Base-by-base conservation (phyloP, 352 stramenopile species). In the Aphanomyces stellatus region DNA sequence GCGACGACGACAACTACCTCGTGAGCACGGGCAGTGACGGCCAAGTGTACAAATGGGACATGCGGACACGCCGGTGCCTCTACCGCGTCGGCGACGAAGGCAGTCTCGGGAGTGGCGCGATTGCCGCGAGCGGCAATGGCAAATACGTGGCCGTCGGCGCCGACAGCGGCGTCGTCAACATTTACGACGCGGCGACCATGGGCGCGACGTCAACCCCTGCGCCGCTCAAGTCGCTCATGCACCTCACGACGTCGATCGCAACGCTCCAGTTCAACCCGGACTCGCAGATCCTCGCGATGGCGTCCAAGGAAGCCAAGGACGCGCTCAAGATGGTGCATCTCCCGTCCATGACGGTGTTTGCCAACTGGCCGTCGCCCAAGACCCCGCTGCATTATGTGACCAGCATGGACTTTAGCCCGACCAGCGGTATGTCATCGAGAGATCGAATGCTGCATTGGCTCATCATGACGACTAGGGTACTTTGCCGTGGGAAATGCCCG, bases 361-460 rank as follows among this genome's bases (percentile, higher is more conserved):
- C 85, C 28, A 99, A 99, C 80, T 99, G 97, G 97, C 97, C 97
- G 3, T 98, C 96, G 25, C 77, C 86, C 31, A 89, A 91, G 42
- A 99, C 97, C 46, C 97, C 97, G n/a, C 75, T 99, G 13, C 85
- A 96, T 51, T 98, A 98, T 77, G 95, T 99, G 34, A 97, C 90
- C 62, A 83, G 80, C 48, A 87, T 98, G 74, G 95, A 98, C 71
- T 99, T 99, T 71, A 98, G 92, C 64, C 95, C 95, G 1, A 85
- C 84, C 71, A 97, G 91, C 61, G 90, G 76, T 33, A 59, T 13
- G 61, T 22, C 13, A 63, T 22, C 7, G 6, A 37, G 3, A n/a
- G n/a, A n/a, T n/a, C n/a, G n/a, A n/a, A n/a, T n/a, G 25, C 34
- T 19, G 25, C n/a, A 49, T 43, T 19, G 24, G 6, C 11, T 49